These are phyloP conservation scores for Fusarium poae DNA, from an alignment of 2,329 filamentous ascomycete genomes.

Conservation along the genomic window DNA sequence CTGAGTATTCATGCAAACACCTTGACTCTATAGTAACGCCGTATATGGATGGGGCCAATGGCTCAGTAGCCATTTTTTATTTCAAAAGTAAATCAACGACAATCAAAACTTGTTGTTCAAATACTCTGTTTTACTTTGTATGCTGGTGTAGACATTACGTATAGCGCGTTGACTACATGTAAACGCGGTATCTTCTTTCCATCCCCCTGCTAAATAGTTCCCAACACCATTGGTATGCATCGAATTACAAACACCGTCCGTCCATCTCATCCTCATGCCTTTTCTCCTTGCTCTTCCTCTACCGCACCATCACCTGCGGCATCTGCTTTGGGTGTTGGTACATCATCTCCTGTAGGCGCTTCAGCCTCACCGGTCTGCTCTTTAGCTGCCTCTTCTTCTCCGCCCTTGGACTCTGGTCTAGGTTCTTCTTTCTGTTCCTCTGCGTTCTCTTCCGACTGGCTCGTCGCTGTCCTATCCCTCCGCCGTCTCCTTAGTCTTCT, in stretches of 20 bases:
- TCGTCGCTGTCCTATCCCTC: constrained; percentile 69
- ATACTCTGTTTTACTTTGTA: constrained; percentile 42
- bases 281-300: constrained; percentile 40
- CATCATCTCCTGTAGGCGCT: constrained; percentile 32
- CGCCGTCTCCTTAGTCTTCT: constrained; percentile 75
- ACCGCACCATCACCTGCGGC: constrained; percentile 27
- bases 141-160: constrained; percentile 57
- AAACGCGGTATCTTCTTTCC: constrained; percentile 26
- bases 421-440: constrained; percentile 45
- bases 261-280: constrained; percentile 42
- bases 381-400: constrained; percentile 33
- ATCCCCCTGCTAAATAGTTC: constrained; percentile 29
- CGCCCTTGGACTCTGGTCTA: constrained; percentile 26
- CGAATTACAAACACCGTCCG: constrained; percentile 34
- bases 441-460: constrained; percentile 47
- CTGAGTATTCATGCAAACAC: neutral
- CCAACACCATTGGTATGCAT: constrained; percentile 47
- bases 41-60: no score
- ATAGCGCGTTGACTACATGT: constrained; percentile 49
- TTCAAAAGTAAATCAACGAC: constrained; percentile 2
- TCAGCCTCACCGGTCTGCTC: constrained; percentile 31
- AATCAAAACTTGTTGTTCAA: constrained; percentile 34
- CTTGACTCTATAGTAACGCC: neutral
- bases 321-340: constrained; percentile 38
- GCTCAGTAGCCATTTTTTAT: neutral